phyloP scores from a whole-genome alignment of 1,139 yeast species.

The Candida labiduridarum region DNA sequence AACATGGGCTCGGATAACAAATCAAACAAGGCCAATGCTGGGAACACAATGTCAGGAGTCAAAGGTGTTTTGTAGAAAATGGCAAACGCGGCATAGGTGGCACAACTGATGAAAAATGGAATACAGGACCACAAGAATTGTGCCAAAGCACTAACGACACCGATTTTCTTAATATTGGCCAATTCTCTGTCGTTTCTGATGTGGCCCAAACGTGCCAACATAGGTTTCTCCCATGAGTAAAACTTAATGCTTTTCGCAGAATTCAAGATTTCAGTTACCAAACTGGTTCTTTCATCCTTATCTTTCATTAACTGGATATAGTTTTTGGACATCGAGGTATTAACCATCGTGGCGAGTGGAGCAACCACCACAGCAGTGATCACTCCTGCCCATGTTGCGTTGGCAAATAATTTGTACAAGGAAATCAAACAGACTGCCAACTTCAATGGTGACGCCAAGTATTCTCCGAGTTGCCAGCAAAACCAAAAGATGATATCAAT shows the following conservation, averaged over 20 bases:
- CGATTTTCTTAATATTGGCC: conserved; percentile 29
- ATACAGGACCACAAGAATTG: conserved; percentile 40
- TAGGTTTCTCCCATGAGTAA: conserved; percentile 45
- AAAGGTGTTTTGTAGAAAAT: conserved; percentile 26
- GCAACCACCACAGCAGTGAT: conserved; percentile 34
- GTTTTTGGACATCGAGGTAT: conserved; percentile 28
- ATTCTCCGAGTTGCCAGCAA: conserved; percentile 24
- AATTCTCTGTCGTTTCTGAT: conserved; percentile 43
- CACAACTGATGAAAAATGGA: conserved; percentile 39
- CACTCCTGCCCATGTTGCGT: conserved; percentile 40
- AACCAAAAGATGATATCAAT: conserved; percentile 30
- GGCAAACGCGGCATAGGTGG: conserved; percentile 33
- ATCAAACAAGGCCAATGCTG: conserved; percentile 41
- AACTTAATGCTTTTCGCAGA: conserved; percentile 44
- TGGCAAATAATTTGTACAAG: conserved; percentile 32
- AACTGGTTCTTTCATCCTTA: conserved; percentile 40
- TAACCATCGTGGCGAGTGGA: conserved; percentile 35
- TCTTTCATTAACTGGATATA: conserved; percentile 29
- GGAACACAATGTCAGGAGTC: conserved; percentile 42
- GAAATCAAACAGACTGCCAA: conserved; percentile 30
- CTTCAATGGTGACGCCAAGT: conserved; percentile 58
- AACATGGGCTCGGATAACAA: conserved; percentile 39
- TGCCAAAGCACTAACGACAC: conserved; percentile 33
- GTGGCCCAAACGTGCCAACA: conserved; percentile 34
- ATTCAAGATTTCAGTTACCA: conserved; percentile 41